These are phyloP conservation scores for Tetrastigma voinierianum DNA, from an alignment of 164 flowering plant species.

Conservation along the genomic window DNA sequence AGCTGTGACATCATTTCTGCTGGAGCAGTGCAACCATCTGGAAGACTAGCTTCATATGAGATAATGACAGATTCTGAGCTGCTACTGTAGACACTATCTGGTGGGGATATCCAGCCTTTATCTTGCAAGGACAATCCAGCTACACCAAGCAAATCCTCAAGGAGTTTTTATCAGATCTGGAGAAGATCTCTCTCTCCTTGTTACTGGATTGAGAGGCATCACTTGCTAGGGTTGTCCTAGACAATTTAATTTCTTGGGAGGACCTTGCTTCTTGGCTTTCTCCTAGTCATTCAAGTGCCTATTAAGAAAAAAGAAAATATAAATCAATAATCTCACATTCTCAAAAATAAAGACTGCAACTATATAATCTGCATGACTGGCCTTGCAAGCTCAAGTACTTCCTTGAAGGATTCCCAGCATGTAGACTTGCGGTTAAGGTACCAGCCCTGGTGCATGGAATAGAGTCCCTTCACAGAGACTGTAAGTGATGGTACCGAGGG, in stretches of 20 bases:
- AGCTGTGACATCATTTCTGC: conserved; percentile 25
- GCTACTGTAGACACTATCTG: conserved; percentile 63
- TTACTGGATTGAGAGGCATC: conserved; percentile 38
- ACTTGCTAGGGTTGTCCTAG: conserved; percentile 46
- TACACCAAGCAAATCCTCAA: conserved; percentile 30
- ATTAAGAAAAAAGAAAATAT: conserved; percentile 8
- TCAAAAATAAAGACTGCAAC: background rate
- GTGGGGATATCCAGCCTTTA: conserved; percentile 92
- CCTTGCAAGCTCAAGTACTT: conserved; percentile 32
- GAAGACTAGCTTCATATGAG: conserved; percentile 42
- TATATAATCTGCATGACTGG: background rate
- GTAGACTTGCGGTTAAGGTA: conserved; percentile 81
- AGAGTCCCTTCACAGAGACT: conserved; percentile 66
- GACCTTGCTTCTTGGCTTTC: conserved; percentile 77
- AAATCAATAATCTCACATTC: conserved; percentile 2
- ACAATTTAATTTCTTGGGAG: conserved; percentile 53
- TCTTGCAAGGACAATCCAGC: conserved; percentile 44
- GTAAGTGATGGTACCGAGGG: conserved; percentile 72
- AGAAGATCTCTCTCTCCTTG: conserved; percentile 34
- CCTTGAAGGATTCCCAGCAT: conserved; percentile 97
- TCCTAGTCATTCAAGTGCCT: conserved; percentile 95
- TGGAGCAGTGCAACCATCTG: conserved; percentile 32
- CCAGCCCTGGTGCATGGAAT: conserved; percentile 68
- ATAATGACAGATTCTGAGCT: conserved; percentile 46
- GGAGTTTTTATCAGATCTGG: conserved; percentile 25